phyloP scores from a whole-genome alignment of 352 stramenopile species.

The Globisporangium middletonii region DNA sequence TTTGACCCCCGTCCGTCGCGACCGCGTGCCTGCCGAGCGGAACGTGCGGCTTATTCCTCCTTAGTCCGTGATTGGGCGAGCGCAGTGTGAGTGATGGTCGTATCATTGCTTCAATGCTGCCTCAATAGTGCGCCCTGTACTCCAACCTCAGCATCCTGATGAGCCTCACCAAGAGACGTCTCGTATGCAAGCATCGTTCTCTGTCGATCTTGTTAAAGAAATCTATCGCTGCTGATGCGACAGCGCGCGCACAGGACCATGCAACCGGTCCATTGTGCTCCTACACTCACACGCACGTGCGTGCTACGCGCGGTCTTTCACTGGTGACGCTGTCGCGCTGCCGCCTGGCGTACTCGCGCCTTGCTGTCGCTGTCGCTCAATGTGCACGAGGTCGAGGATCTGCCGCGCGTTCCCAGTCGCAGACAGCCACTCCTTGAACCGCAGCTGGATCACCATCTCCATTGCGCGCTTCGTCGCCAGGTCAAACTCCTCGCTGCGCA shows the following conservation, averaged over 20 bases:
- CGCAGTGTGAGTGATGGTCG: neutral
- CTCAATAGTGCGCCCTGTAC: too few species aligned
- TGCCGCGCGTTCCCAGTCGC: conserved; percentile 82
- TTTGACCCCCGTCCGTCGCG: neutral
- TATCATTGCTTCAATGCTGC: too few species aligned
- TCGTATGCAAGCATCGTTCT: too few species aligned
- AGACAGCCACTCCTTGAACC: conserved; percentile 87
- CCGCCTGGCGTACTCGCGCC: neutral
- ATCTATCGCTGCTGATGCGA: neutral
- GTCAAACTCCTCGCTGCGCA: conserved; percentile 81
- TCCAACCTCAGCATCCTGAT: too few species aligned
- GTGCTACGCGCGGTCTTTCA: conserved; percentile 11
- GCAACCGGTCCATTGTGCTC: neutral
- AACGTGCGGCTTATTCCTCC: conserved; percentile 7
- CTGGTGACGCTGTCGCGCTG: conserved; percentile 10
- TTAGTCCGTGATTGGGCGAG: neutral
- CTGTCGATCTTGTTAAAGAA: neutral
- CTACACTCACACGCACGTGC: neutral
- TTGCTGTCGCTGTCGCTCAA: conserved; percentile 40
- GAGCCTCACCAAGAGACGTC: too few species aligned
- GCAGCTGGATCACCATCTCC: conserved; percentile 76
- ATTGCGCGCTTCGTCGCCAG: conserved; percentile 70
- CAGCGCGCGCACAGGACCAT: neutral
- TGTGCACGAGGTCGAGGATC: conserved; percentile 85
- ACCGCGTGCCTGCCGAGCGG: neutral